Conservation (phyloP, 2,329 filamentous ascomycete species). For the Ceratocystiopsis brevicomis region DNA sequence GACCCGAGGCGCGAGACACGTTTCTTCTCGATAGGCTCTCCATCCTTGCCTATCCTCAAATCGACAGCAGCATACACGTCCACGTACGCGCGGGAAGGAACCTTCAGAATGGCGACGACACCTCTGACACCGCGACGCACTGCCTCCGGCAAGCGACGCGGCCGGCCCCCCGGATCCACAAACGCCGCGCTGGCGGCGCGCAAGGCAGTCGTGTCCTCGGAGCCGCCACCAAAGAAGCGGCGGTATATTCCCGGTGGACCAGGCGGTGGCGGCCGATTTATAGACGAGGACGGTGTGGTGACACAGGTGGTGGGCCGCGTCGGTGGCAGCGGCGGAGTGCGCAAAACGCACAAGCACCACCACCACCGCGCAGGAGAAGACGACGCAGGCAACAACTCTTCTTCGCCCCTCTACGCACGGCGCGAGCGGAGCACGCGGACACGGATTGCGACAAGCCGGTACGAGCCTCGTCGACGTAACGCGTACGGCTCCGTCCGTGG, state of each 20-base stretch:
- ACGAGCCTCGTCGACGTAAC: conserved; percentile 17
- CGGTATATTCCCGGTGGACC: conserved; percentile 75
- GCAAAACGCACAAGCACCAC: conserved; percentile 21
- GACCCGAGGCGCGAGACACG: no score
- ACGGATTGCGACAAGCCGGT: conserved; percentile 30
- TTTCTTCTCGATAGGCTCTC: no score
- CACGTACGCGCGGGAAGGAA: no score
- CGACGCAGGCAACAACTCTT: conserved; percentile 14
- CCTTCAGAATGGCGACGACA: conserved; percentile 12
- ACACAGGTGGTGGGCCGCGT: conserved; percentile 15
- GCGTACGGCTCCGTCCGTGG: no score
- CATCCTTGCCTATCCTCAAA: background rate
- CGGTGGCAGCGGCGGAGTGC: conserved; percentile 29
- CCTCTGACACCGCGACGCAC: conserved; percentile 22
- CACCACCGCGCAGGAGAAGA: no score
- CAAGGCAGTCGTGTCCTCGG: conserved; percentile 23
- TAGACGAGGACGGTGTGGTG: conserved; percentile 46
- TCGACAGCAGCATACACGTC: background rate
- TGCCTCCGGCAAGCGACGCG: conserved; percentile 25
- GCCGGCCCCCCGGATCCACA: conserved; percentile 20
- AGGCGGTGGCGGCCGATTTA: conserved; percentile 67
- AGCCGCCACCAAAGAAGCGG: conserved; percentile 50
- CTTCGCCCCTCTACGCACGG: conserved; percentile 30
- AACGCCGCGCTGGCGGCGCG: conserved; percentile 17
- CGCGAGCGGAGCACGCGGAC: conserved; percentile 38